Evolutionary conservation across 306 rosid species (phyloP).

Genomic region (Trichosanthes truncata): DNA sequence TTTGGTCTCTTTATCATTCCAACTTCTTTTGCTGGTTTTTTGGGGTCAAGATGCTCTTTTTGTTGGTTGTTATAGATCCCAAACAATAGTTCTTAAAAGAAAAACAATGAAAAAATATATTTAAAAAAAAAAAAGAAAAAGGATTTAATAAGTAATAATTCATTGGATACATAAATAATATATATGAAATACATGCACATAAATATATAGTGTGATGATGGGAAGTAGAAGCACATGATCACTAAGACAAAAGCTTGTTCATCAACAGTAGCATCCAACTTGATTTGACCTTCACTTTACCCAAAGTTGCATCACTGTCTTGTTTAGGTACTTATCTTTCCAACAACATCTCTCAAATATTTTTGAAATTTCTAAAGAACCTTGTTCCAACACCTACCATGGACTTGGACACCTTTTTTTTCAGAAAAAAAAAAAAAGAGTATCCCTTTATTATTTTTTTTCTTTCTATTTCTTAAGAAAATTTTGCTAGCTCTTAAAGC

Average conservation of each 20-base stretch:
- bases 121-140: too few species aligned
- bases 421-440: not conserved
- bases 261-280: slow-evolving; percentile 8
- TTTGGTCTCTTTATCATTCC: not conserved
- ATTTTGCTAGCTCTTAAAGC: not conserved
- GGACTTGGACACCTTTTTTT: not conserved
- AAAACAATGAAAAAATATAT: not conserved
- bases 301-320: not conserved
- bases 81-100: not conserved
- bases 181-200: not conserved
- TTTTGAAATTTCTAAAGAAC: not conserved
- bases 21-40: slow-evolving; percentile 6
- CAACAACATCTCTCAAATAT: not conserved
- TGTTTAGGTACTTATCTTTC: not conserved
- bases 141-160: not conserved
- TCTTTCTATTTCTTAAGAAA: not conserved
- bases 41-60: slow-evolving; percentile 8
- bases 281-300: slow-evolving; percentile 13
- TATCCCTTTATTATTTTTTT: not conserved
- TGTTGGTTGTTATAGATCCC: not conserved
- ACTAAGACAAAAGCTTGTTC: slow-evolving; percentile 8
- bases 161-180: not conserved
- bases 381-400: not conserved
- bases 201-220: not conserved
- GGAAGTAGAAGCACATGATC: slow-evolving; percentile 10